Evolutionary conservation across 441 rosid species (phyloP).

Genomic region (Lepidium campestre): DNA sequence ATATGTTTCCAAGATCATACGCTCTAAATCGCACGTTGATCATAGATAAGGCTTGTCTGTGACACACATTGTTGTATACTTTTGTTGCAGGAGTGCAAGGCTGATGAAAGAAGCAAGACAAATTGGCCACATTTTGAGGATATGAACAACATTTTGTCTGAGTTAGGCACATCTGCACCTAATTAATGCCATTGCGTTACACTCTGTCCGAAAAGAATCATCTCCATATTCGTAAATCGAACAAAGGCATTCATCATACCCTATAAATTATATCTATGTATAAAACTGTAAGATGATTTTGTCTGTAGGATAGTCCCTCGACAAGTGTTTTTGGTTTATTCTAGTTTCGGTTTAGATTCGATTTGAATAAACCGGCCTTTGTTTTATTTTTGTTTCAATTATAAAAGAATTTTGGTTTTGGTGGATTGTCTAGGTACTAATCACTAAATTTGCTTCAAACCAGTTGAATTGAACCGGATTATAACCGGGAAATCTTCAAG

Average conservation of each 20-base stretch:
- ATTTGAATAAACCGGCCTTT: background rate
- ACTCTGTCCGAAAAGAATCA: background rate
- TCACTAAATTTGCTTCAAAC: background rate
- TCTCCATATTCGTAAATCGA: background rate
- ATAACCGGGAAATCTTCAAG: background rate
- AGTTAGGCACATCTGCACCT: slow-evolving; percentile 33
- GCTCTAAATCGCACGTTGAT: background rate
- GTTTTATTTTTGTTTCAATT: background rate
- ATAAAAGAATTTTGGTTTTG: background rate
- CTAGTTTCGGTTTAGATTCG: background rate
- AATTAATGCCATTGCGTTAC: background rate
- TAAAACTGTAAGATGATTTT: slow-evolving; percentile 1
- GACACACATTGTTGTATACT: background rate
- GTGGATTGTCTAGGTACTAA: background rate
- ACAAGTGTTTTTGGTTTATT: background rate
- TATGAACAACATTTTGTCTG: slow-evolving; percentile 54
- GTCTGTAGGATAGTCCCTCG: slow-evolving; percentile 4
- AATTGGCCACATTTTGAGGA: slow-evolving; percentile 78
- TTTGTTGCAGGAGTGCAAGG: slow-evolving; percentile 52
- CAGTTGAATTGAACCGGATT: background rate
- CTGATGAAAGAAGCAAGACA: slow-evolving; percentile 31
- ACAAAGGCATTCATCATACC: slow-evolving; percentile 3
- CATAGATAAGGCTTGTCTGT: background rate
- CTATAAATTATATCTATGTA: background rate
- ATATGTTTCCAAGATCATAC: background rate